phyloP scores from a whole-genome alignment of 2,329 filamentous ascomycete species.

The Aspergillus japonicus region DNA sequence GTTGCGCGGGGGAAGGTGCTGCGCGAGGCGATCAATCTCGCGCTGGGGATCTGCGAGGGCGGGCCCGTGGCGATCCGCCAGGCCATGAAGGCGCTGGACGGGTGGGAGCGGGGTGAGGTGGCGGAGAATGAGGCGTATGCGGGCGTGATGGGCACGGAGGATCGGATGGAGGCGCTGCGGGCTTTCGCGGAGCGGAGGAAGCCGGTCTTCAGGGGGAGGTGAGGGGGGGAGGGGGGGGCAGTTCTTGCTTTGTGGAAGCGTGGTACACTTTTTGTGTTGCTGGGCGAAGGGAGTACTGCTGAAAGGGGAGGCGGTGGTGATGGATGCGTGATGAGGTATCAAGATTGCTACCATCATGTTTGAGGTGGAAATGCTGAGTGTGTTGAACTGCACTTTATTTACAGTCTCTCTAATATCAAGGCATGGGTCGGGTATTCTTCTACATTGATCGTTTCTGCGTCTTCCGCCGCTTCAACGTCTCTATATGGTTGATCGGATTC shows the following conservation, averaged over 20 bases:
- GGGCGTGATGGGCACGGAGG: slow-evolving; percentile 76
- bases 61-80: slow-evolving; percentile 80
- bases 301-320: no score
- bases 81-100: slow-evolving; percentile 73
- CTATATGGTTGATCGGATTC: no score
- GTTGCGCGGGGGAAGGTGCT: slow-evolving; percentile 67
- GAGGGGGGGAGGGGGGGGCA: slow-evolving; percentile 35
- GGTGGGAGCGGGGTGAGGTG: slow-evolving; percentile 63
- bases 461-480: no score
- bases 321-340: no score
- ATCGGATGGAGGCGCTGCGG: slow-evolving; percentile 80
- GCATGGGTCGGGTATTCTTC: no score
- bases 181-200: slow-evolving; percentile 79
- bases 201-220: slow-evolving; percentile 63
- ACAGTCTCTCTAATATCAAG: no score
- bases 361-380: no score
- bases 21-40: slow-evolving; percentile 73
- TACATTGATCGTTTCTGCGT: no score
- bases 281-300: no score
- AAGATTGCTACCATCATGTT: no score
- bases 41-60: slow-evolving; percentile 82
- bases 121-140: slow-evolving; percentile 88
- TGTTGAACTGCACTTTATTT: no score
- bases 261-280: no score
- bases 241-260: background rate